These are phyloP conservation scores for Oryza brachyantha DNA, from an alignment of 176 grass and related monocot genomes.

Conservation along the genomic window DNA sequence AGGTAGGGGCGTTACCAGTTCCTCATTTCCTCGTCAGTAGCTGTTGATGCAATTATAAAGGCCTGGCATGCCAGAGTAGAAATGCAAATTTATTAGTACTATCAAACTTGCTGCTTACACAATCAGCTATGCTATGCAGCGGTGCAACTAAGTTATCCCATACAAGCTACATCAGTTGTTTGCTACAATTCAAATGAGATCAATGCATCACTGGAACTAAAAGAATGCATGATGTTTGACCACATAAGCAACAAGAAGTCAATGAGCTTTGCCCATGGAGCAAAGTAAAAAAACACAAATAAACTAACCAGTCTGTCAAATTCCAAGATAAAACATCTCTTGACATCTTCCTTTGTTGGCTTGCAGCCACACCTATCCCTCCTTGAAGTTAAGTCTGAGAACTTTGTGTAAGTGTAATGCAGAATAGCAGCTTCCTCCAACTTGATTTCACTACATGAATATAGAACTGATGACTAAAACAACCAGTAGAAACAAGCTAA, in stretches of 20 bases:
- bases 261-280: neutral
- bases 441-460: constrained; percentile 78
- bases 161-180: neutral
- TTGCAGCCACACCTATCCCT: constrained; percentile 96
- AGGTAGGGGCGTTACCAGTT: constrained; percentile 60
- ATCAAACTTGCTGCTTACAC: neutral
- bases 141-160: neutral
- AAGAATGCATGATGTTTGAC: constrained; percentile 5
- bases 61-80: constrained; percentile 48
- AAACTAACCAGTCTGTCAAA: constrained; percentile 85
- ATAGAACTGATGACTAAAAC: constrained; percentile 4
- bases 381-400: constrained; percentile 90
- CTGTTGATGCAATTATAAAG: constrained; percentile 97
- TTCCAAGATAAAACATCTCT: constrained; percentile 96
- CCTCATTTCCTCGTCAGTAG: constrained; percentile 85
- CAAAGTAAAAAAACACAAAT: constrained; percentile 9
- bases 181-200: neutral
- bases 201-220: neutral
- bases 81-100: constrained; percentile 7
- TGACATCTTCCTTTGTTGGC: constrained; percentile 95
- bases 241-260: neutral
- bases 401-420: constrained; percentile 94
- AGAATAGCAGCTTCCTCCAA: constrained; percentile 97
- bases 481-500: neutral
- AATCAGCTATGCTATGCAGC: neutral